These are phyloP conservation scores for Herpetospermum pedunculosum DNA, from an alignment of 306 rosid genomes.

Conservation along the genomic window DNA sequence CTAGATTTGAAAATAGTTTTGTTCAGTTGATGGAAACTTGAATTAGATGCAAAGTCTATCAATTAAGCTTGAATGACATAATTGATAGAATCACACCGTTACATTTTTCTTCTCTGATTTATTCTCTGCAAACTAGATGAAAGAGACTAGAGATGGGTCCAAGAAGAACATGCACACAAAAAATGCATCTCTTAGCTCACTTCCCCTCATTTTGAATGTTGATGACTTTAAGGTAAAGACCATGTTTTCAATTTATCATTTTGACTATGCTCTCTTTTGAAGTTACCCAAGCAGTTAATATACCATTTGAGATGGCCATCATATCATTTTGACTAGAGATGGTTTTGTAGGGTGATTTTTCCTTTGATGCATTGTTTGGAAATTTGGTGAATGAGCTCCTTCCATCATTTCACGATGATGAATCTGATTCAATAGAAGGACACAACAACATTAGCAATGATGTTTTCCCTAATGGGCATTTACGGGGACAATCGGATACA, in stretches of 20 bases:
- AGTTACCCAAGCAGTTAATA: neutral
- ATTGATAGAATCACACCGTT: neutral
- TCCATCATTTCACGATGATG: slow-evolving; percentile 74
- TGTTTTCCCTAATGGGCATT: slow-evolving; percentile 50
- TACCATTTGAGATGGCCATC: neutral
- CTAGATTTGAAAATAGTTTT: neutral
- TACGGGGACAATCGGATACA: slow-evolving; percentile 36
- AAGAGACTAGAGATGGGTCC: slow-evolving; percentile 47
- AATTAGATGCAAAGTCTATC: neutral
- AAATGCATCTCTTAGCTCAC: slow-evolving; percentile 39
- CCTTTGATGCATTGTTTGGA: slow-evolving; percentile 89
- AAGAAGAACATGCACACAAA: slow-evolving; percentile 20
- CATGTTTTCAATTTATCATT: neutral
- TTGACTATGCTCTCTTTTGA: neutral
- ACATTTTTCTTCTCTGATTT: neutral
- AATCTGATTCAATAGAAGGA: slow-evolving; percentile 51
- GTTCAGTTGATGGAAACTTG: neutral
- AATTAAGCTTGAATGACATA: neutral
- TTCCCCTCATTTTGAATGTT: slow-evolving; percentile 74
- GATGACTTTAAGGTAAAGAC: slow-evolving; percentile 81
- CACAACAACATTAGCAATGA: slow-evolving; percentile 27
- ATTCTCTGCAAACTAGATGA: slow-evolving; percentile 35
- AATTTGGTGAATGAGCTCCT: slow-evolving; percentile 83
- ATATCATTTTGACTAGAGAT: too few relatives aligned
- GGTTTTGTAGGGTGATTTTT: slow-evolving; percentile 69